A percentile compares a stretch with the other conserved stretches of the same genome.
Conservation (phyloP, 2,329 filamentous ascomycete genomes). For the Fusarium temperatum region DNA sequence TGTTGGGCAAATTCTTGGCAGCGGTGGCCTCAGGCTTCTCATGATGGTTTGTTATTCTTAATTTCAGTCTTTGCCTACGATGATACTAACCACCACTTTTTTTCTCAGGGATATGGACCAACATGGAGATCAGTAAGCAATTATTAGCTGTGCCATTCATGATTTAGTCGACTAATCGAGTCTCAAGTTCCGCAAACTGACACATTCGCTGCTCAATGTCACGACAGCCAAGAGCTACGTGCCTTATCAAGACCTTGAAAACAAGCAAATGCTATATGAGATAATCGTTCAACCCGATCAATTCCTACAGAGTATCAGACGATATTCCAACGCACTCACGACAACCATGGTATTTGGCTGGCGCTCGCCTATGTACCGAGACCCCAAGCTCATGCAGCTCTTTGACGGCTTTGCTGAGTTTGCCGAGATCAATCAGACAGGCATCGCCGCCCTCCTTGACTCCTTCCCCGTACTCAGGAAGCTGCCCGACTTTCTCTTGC, state of each 20-base stretch:
- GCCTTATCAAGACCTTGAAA: not conserved
- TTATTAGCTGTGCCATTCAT: fast-evolving
- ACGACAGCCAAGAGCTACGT: conserved; percentile 3
- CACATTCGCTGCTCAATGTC: not conserved
- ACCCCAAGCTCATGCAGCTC: not conserved
- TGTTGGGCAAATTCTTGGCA: not conserved
- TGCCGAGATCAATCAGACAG: conserved; percentile 4
- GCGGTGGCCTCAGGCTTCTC: not conserved
- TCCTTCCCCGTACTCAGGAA: not conserved
- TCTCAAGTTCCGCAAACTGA: not conserved
- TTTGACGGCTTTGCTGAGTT: not conserved
- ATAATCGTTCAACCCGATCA: not conserved
- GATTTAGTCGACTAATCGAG: fast-evolving
- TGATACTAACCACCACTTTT: not conserved
- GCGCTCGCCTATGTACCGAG: not conserved
- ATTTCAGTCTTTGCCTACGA: fast-evolving
- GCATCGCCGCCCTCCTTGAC: not conserved
- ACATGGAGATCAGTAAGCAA: not conserved
- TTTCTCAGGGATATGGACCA: not conserved
- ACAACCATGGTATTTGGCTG: conserved; percentile 9
- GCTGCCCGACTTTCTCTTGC: not conserved
- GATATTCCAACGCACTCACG: conserved; percentile 2
- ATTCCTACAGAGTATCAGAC: not conserved
- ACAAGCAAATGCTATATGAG: conserved; percentile 4
- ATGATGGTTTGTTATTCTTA: not conserved